Evolutionary conservation across 169 alveolate genomes (phyloP).

Genomic region (Plasmodium reichenowi): DNA sequence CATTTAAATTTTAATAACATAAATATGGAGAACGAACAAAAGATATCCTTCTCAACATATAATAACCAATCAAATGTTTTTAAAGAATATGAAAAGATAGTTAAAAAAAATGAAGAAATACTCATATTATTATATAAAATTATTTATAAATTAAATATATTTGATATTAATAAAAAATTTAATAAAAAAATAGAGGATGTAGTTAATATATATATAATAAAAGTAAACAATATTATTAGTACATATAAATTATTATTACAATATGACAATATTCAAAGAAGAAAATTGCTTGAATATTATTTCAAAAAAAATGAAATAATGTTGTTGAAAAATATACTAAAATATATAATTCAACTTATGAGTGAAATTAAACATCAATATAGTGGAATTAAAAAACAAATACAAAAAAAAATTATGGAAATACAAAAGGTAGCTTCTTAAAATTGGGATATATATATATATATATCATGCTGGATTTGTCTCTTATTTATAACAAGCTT

Average conservation of each 20-base stretch:
- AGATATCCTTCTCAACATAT: neutral
- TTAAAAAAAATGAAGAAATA: conserved; percentile 17
- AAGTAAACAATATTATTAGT: conserved; percentile 18
- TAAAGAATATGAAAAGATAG: conserved; percentile 2
- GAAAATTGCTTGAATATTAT: conserved; percentile 9
- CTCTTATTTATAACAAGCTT: too few relatives aligned
- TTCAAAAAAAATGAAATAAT: conserved; percentile 17
- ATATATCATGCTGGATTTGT: too few relatives aligned
- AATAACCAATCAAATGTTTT: neutral
- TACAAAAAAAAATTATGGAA: conserved; percentile 13
- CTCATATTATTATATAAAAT: conserved; percentile 15
- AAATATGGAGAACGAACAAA: neutral
- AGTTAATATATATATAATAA: neutral
- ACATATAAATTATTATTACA: conserved; percentile 6
- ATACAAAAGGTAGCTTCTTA: neutral
- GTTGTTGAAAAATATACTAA: conserved; percentile 9
- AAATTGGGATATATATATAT: too few relatives aligned
- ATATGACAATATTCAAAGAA: neutral
- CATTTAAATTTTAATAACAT: neutral
- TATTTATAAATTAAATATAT: conserved; percentile 12
- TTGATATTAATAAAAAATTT: neutral
- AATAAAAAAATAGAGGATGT: conserved; percentile 26
- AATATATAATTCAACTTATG: conserved; percentile 27
- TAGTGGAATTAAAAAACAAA: conserved; percentile 9
- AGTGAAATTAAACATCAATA: conserved; percentile 12